Evolutionary conservation across 352 stramenopile species (phyloP), one percentile per base, ranked within the genome.

Genomic region (Phytophthora vignae): DNA sequence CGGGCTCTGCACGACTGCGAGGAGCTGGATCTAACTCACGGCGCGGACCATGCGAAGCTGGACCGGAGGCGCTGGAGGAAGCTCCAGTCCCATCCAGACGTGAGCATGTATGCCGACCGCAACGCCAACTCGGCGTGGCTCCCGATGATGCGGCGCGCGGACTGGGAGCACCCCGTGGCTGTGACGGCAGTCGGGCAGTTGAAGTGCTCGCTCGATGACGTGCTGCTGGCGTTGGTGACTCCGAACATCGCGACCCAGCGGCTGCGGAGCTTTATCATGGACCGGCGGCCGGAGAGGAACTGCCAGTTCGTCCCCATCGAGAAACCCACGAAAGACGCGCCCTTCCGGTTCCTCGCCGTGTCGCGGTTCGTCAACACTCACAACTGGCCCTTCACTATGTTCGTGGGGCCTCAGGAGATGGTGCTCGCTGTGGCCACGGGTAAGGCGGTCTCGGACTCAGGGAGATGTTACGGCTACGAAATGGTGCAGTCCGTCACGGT

Each of bases 101-200:
- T 74, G 17, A 74, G 61, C 33, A 48, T 74, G 55, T 74, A 74
- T 61, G 60, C 67, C 3, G 67, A 74, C 42, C 67, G 67, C 6
- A 57, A 44, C 10, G 53, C 67, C 8, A 70, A 71, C 44, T 55
- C 67, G 3, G 67, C 61, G 46, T 74, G 67, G 67, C 62, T 74
- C 38, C 61, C 67, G 2, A 42, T 64, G 4, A 66, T 74, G 52
- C 44, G 60, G 36, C 67, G 61, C 3, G 55, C 61, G 15, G 55
- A 67, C 9, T 74, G 67, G 67, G 60, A 60, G 14, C 48, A 71
- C 31, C 67, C 67, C 11, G 49, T 71, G n/a, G 58, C 67, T 15
- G 67, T 74, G 7, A 49, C 64, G 19, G 54, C 60, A 9, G 48
- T 74, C 12, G 67, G 67, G 19, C 54, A 63, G 31, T 59, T 74